Evolutionary conservation across 2,329 filamentous ascomycete species (phyloP), one percentile per base, ranked within the genome.

Genomic region (Fusarium sp.): DNA sequence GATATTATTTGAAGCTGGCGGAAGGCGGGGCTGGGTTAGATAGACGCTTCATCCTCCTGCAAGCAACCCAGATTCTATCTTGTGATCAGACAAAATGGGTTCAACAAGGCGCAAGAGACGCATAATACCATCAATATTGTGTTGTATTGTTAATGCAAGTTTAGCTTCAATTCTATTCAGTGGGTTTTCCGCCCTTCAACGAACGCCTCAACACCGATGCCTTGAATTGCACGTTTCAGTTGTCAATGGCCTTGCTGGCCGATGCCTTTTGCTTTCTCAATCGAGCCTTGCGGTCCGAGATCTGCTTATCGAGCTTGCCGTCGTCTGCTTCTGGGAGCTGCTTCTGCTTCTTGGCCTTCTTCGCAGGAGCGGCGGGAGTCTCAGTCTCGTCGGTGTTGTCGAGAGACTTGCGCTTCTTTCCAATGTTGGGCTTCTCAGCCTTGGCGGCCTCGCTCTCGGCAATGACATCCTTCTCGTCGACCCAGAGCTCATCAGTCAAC

Each of bases 401-500:
- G 58, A 86, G 76, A 4, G 86, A 84, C 84, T 90, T 90, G 74
- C 88, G 85, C 85, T 90, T 90, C 88, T 93, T 93, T 77, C 88
- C 88, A 39, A 90, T 83, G 78, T 91, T 91, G 74, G 88, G 82
- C 83, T 88, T 88, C 70, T 86, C 79, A 11, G 70, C 71, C 74
- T 79, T 76, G 68, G 85, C 79, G 75, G 86, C 86, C 65, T 86
- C 84, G 41, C 87, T 85, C 72, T 87, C 84, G 39, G 96, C 85
- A 12, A 97, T 90, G 78, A 92, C 90, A 70, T 94, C 91, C 69
- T 90, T 88, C 68, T 92, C 89, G 73, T 96, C 93, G 22, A 92
- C 83, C 95, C 96, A 99, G 72, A 99, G 87, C 86, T 98, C 95
- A 75, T 95, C 92, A 9, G 95, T 93, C 79, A 97, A 85, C 93